Conservation (phyloP, 257 asterid species). For the Petrea volubilis region DNA sequence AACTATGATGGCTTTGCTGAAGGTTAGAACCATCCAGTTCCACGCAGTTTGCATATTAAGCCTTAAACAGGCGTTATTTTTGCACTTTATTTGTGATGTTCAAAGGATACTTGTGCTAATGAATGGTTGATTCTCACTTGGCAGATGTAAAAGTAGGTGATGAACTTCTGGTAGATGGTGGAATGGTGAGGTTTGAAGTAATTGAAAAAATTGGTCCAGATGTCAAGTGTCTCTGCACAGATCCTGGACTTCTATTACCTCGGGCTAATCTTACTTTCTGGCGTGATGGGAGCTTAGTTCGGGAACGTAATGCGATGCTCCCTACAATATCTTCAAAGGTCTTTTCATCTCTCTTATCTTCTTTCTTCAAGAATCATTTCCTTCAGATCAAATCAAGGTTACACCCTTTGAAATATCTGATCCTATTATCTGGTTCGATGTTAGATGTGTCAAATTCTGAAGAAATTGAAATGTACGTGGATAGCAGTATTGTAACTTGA, state of each 20-base stretch:
- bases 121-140: slow-evolving; percentile 2
- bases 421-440: not conserved
- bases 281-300: slow-evolving; percentile 93
- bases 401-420: not conserved
- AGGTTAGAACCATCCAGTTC: slow-evolving; percentile 49
- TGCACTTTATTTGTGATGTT: slow-evolving; percentile 12
- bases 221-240: slow-evolving; percentile 93
- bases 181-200: slow-evolving; percentile 99
- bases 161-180: slow-evolving; percentile 97
- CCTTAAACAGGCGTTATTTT: not conserved
- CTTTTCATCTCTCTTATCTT: slow-evolving; percentile 16
- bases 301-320: slow-evolving; percentile 98
- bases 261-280: slow-evolving; percentile 97
- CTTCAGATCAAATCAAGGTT: slow-evolving; percentile 1
- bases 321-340: slow-evolving; percentile 98
- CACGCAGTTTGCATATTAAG: not conserved
- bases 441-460: not conserved
- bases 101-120: slow-evolving; percentile 9
- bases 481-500: not conserved
- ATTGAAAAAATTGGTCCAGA: slow-evolving; percentile 97
- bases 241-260: slow-evolving; percentile 93
- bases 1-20: slow-evolving; percentile 97
- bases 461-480: not conserved
- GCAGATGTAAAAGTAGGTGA: slow-evolving; percentile 92
- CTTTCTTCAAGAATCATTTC: not conserved